Evolutionary conservation across 1,139 yeast genomes (phyloP), one percentile per base, ranked within the genome.

Genomic region (Blastobotrys proliferans): DNA sequence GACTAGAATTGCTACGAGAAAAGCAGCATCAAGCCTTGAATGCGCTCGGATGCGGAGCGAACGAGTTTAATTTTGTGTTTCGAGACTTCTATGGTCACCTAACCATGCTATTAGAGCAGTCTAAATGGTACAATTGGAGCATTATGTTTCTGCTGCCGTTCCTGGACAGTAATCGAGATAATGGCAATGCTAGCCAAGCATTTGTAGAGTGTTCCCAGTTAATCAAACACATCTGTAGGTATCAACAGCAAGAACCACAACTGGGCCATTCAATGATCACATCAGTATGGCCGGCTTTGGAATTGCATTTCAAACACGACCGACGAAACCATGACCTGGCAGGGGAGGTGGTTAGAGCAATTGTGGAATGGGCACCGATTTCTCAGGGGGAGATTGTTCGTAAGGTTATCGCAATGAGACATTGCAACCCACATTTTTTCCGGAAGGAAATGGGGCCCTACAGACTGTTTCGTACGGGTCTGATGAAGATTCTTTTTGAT

Each of bases 31-130:
- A 38, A 20, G 52, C 45, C 6, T 33, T 52, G 16, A 40, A 42
- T n/a, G 29, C 38, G 6, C 35, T 52, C 14, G 38, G 47, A 11
- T 41, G 33, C 3, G 51, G 51, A 36, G 25, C 32, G 6, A 18
- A 35, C 21, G 54, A 52, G 21, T 57, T 59, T 18, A 50, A 48
- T 14, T 57, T 51, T 43, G 43, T 52, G 28, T 58, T 57, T 42
- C 53, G 63, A n/a, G 63, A 60, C 43, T 58, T 58, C 35, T 51
- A 59, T 29, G 63, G 63, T 17, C 54, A 54, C 37, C 40, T 57
- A 35, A 39, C 47, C 11, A 41, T 49, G 25, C 45, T 59, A 10
- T 44, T 58, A 6, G 56, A 57, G 16, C 38, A 44, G 10, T 38
- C 49, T n/a, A 45, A 35, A 17, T 38, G 35, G 22, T 38, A 47